Conservation (phyloP, 306 rosid species). For the Biancaea sappan region DNA sequence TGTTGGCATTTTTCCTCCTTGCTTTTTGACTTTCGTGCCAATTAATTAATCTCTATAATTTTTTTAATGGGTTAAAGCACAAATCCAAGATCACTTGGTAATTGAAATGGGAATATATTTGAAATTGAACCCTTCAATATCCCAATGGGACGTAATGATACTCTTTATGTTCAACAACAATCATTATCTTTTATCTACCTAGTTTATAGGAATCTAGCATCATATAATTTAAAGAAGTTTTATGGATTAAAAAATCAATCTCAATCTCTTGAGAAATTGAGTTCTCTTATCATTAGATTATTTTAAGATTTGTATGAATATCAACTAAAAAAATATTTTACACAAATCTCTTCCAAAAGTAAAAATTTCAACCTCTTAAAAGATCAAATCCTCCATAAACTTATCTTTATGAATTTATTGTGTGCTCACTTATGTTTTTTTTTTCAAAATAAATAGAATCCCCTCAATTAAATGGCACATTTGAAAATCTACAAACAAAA, state of each 20-base stretch:
- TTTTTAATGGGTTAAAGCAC: slow-evolving; percentile 46
- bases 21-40: slow-evolving; percentile 73
- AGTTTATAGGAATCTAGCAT: slow-evolving; percentile 43
- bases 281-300: too few relatives aligned
- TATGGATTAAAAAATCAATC: too few relatives aligned
- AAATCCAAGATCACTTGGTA: slow-evolving; percentile 47
- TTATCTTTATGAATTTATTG: too few relatives aligned
- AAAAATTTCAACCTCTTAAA: too few relatives aligned
- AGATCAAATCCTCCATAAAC: too few relatives aligned
- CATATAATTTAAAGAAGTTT: background rate
- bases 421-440: too few relatives aligned
- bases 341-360: too few relatives aligned
- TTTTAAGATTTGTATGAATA: too few relatives aligned
- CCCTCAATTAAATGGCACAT: background rate
- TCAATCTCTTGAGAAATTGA: too few relatives aligned
- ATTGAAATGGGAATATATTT: slow-evolving; percentile 50
- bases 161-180: slow-evolving; percentile 48
- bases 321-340: too few relatives aligned
- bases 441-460: too few relatives aligned
- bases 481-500: background rate
- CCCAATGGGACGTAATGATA: slow-evolving; percentile 46
- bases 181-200: slow-evolving; percentile 47
- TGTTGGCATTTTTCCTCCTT: slow-evolving; percentile 46
- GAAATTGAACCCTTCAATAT: slow-evolving; percentile 53
- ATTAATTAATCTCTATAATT: slow-evolving; percentile 59